Conservation (phyloP, 148 eudicot species). For the Vaccinium macrocarpon region DNA sequence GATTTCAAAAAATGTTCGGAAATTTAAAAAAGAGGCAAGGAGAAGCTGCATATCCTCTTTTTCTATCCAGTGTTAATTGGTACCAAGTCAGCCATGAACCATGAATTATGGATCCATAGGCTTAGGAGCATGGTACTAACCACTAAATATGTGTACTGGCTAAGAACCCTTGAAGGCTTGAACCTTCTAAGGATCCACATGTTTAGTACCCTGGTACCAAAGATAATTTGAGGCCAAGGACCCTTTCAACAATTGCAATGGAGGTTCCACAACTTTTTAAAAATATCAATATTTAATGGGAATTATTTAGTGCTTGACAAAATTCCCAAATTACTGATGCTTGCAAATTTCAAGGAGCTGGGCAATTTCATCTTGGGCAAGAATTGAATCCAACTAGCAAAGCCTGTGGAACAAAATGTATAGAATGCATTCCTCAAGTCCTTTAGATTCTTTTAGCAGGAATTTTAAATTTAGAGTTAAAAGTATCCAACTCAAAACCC, state of each 20-base stretch:
- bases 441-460: not conserved
- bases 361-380: no score
- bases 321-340: not conserved
- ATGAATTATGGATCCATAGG: not conserved
- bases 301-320: not conserved
- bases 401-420: no score
- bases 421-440: not conserved
- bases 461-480: not conserved
- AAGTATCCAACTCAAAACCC: no score
- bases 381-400: no score
- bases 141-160: not conserved
- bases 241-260: not conserved
- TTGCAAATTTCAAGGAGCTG: no score
- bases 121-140: not conserved
- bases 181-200: not conserved
- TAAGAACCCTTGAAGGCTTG: not conserved
- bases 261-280: not conserved
- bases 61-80: not conserved
- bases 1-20: no score
- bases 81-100: not conserved
- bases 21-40: not conserved
- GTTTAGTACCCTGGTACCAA: not conserved
- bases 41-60: not conserved
- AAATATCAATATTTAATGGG: no score
- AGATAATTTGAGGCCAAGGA: not conserved